Evolutionary conservation across 2,329 filamentous ascomycete genomes (phyloP).

Genomic region (Penicillium italicum): DNA sequence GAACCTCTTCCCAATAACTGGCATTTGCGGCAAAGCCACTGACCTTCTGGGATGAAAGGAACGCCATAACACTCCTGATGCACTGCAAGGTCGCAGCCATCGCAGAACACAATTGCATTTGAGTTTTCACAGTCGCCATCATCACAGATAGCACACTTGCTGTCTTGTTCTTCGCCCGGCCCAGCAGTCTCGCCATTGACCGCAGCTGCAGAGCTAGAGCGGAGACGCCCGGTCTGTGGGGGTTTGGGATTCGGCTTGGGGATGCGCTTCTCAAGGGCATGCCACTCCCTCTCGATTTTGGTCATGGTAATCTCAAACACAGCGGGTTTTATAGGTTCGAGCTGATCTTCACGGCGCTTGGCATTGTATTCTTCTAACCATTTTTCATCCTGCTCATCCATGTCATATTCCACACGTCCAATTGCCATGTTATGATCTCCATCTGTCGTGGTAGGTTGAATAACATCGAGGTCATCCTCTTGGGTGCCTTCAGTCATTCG

Average conservation of each 20-base stretch:
- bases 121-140: conserved; percentile 99
- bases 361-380: conserved; percentile 85
- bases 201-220: conserved; percentile 89
- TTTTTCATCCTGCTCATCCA: conserved; percentile 98
- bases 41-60: conserved; percentile 95
- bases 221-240: conserved; percentile 85
- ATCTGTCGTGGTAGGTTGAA: conserved; percentile 54
- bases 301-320: conserved; percentile 98
- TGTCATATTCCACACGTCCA: conserved; percentile 93
- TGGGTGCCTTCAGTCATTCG: conserved; percentile 60
- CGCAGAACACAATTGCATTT: conserved; percentile 98
- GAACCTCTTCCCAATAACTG: conserved; percentile 89
- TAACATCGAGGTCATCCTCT: conserved; percentile 61
- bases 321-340: conserved; percentile 83
- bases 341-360: conserved; percentile 67
- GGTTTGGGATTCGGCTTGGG: conserved; percentile 96
- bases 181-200: conserved; percentile 87
- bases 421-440: conserved; percentile 58
- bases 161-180: conserved; percentile 87
- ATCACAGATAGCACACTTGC: conserved; percentile 95
- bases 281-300: conserved; percentile 98
- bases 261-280: conserved; percentile 90
- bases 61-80: conserved; percentile 99
- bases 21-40: conserved; percentile 97
- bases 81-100: conserved; percentile 94